phyloP scores from a whole-genome alignment of 495 filamentous ascomycete species.

The Trichoderma erinaceum region DNA sequence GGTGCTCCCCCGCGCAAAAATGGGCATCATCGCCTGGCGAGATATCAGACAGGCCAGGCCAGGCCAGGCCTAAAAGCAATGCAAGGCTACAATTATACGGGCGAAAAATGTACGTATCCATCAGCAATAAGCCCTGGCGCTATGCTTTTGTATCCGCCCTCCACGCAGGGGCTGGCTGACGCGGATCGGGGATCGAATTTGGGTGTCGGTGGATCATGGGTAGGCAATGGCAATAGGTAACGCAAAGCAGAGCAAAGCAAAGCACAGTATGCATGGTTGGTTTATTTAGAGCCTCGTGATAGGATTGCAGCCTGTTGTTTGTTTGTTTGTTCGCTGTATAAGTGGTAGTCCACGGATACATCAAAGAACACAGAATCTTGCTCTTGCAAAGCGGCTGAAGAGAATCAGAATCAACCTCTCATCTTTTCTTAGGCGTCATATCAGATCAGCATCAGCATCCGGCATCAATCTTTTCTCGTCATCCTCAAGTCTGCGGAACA shows the following conservation, averaged over 20 bases:
- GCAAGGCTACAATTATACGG: background rate
- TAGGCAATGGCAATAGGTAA: background rate
- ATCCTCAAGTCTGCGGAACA: background rate
- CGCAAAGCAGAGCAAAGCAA: background rate
- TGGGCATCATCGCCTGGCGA: too few relatives aligned
- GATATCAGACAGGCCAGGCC: background rate
- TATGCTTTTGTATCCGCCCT: constrained; percentile 11
- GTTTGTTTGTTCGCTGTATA: too few relatives aligned
- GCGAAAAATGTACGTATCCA: background rate
- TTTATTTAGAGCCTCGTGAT: too few relatives aligned
- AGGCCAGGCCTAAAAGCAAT: background rate
- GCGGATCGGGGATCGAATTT: constrained; percentile 13
- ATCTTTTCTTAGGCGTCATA: background rate
- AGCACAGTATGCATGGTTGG: too few relatives aligned
- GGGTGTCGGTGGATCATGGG: background rate
- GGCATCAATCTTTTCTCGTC: background rate
- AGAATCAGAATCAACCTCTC: background rate
- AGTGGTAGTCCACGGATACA: too few relatives aligned
- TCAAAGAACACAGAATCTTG: too few relatives aligned
- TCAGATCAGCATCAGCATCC: background rate
- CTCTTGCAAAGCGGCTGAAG: too few relatives aligned
- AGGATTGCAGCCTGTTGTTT: too few relatives aligned
- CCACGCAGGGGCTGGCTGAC: constrained; percentile 12
- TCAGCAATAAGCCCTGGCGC: constrained; percentile 9
- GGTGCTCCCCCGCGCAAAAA: too few relatives aligned